Conservation (phyloP, 148 eudicot species). For the Diospyros kaki region DNA sequence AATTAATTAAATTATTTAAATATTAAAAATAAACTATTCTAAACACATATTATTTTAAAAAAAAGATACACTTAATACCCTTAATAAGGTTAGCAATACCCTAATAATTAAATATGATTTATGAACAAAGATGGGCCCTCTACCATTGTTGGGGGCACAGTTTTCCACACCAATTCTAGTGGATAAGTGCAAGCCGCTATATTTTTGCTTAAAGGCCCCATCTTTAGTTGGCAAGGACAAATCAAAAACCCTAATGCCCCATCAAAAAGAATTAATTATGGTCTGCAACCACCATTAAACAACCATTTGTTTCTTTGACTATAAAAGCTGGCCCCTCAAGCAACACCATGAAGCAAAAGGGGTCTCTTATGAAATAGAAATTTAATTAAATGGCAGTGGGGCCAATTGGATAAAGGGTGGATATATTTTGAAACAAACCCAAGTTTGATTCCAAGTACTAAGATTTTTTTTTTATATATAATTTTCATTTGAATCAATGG, state of each 20-base stretch:
- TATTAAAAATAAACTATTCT: no score
- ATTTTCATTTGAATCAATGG: no score
- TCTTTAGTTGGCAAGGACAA: neutral
- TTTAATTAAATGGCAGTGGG: no score
- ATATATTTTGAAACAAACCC: no score
- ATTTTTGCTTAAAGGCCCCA: neutral
- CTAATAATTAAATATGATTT: neutral
- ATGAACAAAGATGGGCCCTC: neutral
- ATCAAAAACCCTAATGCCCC: neutral
- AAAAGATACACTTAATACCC: no score
- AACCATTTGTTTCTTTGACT: neutral
- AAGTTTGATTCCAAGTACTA: no score
- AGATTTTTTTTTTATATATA: no score
- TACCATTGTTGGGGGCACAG: neutral
- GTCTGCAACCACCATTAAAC: neutral
- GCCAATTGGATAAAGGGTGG: no score
- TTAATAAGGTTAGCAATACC: no score
- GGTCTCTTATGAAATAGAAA: no score
- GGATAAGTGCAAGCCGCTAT: constrained; percentile 2
- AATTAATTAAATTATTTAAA: no score
- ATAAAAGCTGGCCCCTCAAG: neutral
- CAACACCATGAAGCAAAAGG: neutral
- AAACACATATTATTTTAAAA: no score
- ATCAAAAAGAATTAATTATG: neutral
- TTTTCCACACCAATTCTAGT: neutral